These are phyloP conservation scores for Sclerotinia sclerotiorum DNA, from an alignment of 2,329 filamentous ascomycete genomes.

Conservation along the genomic window DNA sequence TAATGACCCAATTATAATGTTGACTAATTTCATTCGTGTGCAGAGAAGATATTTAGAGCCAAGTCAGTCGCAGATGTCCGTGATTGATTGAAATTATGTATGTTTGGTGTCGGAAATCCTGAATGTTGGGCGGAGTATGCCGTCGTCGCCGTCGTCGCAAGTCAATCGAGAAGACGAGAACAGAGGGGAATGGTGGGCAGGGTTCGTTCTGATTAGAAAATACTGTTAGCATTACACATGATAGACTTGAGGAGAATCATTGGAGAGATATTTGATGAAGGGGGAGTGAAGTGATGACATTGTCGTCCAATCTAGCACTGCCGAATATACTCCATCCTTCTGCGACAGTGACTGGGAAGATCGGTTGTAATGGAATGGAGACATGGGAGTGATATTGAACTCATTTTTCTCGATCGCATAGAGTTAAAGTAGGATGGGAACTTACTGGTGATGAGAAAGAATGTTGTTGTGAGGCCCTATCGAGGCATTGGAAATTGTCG, in stretches of 20 bases:
- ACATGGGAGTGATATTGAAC: constrained; percentile 24
- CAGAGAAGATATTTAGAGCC: constrained; percentile 16
- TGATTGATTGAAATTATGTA: constrained; percentile 10
- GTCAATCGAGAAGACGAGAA: constrained; percentile 29
- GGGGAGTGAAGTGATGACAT: constrained; percentile 35
- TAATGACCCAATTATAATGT: constrained; percentile 31
- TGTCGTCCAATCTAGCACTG: constrained; percentile 29
- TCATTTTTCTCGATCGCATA: constrained; percentile 40
- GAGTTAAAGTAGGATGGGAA: constrained; percentile 32
- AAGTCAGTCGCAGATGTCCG: constrained; percentile 27
- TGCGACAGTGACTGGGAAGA: constrained; percentile 27
- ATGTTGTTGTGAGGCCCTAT: constrained; percentile 40
- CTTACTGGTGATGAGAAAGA: constrained; percentile 39
- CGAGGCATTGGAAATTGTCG: constrained; percentile 39
- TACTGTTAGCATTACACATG: constrained; percentile 31
- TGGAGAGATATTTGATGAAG: constrained; percentile 34
- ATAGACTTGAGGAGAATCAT: constrained; percentile 29
- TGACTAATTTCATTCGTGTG: constrained; percentile 32
- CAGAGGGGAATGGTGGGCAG: constrained; percentile 29
- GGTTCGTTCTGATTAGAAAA: constrained; percentile 29
- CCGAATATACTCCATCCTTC: constrained; percentile 34
- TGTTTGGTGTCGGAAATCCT: constrained; percentile 21
- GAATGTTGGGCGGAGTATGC: constrained; percentile 26
- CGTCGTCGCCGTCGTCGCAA: constrained; percentile 34
- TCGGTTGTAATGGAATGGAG: constrained; percentile 26